Percentiles rank a stretch among this genome's conserved stretches.
Evolutionary conservation across 1,139 yeast genomes (phyloP).

Genomic region (Blastobotrys malaysiensis): DNA sequence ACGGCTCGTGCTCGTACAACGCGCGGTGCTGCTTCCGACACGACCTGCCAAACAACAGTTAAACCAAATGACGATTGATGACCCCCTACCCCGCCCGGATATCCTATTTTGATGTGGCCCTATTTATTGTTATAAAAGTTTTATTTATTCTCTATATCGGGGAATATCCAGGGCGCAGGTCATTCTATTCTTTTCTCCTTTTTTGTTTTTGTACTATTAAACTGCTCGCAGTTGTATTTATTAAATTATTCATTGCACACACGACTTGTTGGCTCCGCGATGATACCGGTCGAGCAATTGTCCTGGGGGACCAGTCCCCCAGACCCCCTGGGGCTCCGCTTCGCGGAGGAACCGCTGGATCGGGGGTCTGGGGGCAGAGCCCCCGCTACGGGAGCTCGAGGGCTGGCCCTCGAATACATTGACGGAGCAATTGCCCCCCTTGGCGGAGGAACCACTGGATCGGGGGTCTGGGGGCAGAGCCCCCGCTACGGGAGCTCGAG

Average conservation of each 20-base stretch:
- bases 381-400: no score
- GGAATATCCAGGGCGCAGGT: neutral
- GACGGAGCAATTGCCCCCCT: no score
- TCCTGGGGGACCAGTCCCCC: no score
- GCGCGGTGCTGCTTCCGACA: slow-evolving; percentile 90
- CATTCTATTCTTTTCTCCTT: neutral
- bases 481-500: no score
- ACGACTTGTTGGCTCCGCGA: neutral
- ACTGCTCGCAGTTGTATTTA: neutral
- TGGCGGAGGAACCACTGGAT: no score
- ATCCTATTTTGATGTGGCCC: neutral
- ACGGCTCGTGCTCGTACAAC: slow-evolving; percentile 82
- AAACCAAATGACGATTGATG: neutral
- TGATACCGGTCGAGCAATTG: no score
- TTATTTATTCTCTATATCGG: neutral
- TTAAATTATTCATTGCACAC: neutral
- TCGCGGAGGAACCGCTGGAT: no score
- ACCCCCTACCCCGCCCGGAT: neutral
- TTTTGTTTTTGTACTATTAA: neutral
- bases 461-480: no score
- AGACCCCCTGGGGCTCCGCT: no score
- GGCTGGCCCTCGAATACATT: no score
- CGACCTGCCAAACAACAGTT: slow-evolving; percentile 18
- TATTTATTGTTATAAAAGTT: neutral
- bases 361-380: no score